Evolutionary conservation across 495 filamentous ascomycete species (phyloP).

Genomic region (Emericellopsis terricola): DNA sequence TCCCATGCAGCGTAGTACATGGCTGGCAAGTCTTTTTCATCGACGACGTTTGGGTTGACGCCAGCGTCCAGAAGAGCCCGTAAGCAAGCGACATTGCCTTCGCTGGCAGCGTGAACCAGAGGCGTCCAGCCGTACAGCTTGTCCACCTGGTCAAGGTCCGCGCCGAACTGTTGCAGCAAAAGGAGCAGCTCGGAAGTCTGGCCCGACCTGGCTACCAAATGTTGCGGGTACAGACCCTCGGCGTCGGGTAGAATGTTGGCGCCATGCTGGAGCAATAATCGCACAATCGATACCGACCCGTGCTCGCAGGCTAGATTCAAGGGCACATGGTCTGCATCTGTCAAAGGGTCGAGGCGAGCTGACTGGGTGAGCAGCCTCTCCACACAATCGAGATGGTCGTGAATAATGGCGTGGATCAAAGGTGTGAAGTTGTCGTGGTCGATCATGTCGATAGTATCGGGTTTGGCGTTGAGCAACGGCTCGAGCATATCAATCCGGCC

Average conservation of each 20-base stretch:
- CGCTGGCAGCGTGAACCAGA: constrained; percentile 87
- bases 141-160: constrained; percentile 82
- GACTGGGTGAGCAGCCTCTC: constrained; percentile 50
- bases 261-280: constrained; percentile 60
- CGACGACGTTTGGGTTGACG: constrained; percentile 54
- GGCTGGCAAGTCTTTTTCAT: constrained; percentile 84
- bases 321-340: constrained; percentile 81
- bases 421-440: constrained; percentile 97
- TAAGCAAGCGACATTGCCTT: constrained; percentile 81
- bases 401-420: constrained; percentile 84
- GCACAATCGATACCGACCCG: constrained; percentile 64
- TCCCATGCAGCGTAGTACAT: constrained; percentile 99
- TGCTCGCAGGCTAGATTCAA: constrained; percentile 89
- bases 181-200: constrained; percentile 60
- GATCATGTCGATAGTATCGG: constrained; percentile 56
- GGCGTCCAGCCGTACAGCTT: constrained; percentile 97
- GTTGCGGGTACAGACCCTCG: constrained; percentile 93
- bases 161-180: constrained; percentile 67
- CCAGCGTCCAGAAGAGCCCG: constrained; percentile 57
- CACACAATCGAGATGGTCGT: constrained; percentile 61
- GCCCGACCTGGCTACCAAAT: constrained; percentile 84
- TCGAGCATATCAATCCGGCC: constrained; percentile 73
- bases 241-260: constrained; percentile 76
- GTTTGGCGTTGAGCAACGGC: constrained; percentile 39
- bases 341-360: constrained; percentile 63